Evolutionary conservation across 805 yeast species (phyloP).

Genomic region (Sugiyamaella americana): DNA sequence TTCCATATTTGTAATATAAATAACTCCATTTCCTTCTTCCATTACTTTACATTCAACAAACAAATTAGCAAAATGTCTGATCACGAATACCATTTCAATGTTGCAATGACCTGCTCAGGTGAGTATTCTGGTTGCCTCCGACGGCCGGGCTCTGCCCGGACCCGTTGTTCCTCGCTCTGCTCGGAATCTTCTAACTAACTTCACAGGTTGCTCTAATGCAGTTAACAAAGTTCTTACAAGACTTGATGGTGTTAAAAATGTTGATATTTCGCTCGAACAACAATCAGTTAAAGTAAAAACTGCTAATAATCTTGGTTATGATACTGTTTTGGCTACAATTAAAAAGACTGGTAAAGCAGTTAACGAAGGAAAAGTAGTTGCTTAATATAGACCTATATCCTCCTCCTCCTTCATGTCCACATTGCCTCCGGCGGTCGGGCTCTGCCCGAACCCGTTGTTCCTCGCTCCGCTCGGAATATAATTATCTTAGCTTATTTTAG

Average conservation of each 20-base stretch:
- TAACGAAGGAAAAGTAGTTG: conserved; percentile 52
- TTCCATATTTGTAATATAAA: background rate
- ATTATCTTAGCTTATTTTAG: too few species aligned
- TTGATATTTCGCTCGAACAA: conserved; percentile 68
- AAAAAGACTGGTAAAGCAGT: conserved; percentile 88
- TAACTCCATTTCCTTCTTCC: background rate
- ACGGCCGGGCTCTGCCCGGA: background rate
- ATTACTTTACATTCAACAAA: too few species aligned
- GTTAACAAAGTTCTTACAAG: conserved; percentile 67
- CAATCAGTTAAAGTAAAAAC: conserved; percentile 80
- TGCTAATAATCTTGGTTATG: conserved; percentile 50
- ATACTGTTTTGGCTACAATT: conserved; percentile 72
- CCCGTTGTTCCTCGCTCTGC: too few species aligned
- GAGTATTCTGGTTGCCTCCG: conserved; percentile 20
- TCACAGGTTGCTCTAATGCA: conserved; percentile 73
- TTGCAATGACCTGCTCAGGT: conserved; percentile 77
- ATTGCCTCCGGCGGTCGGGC: too few species aligned
- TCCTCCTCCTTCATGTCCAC: too few species aligned
- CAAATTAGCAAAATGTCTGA: conserved; percentile 18
- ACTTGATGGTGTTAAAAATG: conserved; percentile 65
- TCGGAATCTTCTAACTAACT: background rate
- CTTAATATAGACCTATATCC: conserved; percentile 28
- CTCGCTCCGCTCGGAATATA: too few species aligned
- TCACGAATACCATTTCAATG: conserved; percentile 72
- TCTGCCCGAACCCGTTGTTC: too few species aligned